A percentile compares a stretch with the other conserved stretches of the same genome.
phyloP scores from a whole-genome alignment of 257 asterid species.

The Fraxinus excelsior region DNA sequence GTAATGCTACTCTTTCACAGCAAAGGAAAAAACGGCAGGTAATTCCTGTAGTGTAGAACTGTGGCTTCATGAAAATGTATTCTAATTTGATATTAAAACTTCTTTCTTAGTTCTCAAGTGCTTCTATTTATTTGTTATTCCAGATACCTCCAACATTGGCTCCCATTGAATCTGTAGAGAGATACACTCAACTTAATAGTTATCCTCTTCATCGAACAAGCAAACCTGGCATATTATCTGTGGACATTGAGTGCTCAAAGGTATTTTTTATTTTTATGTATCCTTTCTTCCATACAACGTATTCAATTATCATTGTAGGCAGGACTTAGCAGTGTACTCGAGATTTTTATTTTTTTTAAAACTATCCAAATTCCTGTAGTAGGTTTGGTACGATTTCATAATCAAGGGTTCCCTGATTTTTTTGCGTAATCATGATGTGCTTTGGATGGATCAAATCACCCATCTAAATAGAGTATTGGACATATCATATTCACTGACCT shows the following conservation, averaged over 20 bases:
- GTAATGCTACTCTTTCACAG: conserved; percentile 83
- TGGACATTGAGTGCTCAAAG: conserved; percentile 80
- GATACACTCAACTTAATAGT: conserved; percentile 84
- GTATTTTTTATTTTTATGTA: conserved; percentile 36
- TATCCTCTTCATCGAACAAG: conserved; percentile 93
- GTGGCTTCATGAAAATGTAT: conserved; percentile 16
- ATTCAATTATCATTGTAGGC: neutral
- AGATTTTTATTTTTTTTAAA: conserved; percentile 18
- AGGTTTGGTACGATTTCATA: neutral
- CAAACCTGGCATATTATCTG: conserved; percentile 89
- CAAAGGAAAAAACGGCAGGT: conserved; percentile 95
- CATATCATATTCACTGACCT: conserved; percentile 10
- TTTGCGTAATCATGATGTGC: neutral
- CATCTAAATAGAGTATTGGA: conserved; percentile 3
- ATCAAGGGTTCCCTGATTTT: conserved; percentile 2
- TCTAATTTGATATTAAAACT: conserved; percentile 6
- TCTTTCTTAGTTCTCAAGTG: neutral
- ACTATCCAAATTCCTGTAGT: neutral
- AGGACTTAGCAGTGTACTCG: neutral
- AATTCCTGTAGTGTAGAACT: conserved; percentile 24
- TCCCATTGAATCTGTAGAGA: conserved; percentile 71
- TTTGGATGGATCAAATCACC: neutral
- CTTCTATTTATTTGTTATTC: conserved; percentile 18
- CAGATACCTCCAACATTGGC: conserved; percentile 85
- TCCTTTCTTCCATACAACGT: neutral